Evolutionary conservation across 352 stramenopile genomes (phyloP), one percentile per base, ranked within the genome.

Genomic region (Achlya hypogyna): DNA sequence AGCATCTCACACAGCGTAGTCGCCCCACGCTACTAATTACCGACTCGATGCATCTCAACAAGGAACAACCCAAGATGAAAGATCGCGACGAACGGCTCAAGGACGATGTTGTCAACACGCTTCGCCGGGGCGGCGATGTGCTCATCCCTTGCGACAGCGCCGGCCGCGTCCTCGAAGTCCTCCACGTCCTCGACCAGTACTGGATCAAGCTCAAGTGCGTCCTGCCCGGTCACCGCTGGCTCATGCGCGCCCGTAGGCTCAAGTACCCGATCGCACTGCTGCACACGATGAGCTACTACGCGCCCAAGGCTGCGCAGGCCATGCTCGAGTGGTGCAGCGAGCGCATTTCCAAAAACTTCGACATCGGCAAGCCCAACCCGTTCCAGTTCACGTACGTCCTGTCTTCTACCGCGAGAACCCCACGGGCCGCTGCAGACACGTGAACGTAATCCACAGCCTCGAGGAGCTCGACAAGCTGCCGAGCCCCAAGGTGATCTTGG

Each of bases 111-210:
- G 80, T 97, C 47, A 93, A 98, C 72, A 93, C 75, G 2, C 79
- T 98, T 8, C 81, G 96, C 29, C 84, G 86, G 20, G 95, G 96
- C 53, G 94, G 95, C 20, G 98, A 98, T 70, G 93, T 98, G 6
- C 76, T 99, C 23, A 88, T 98, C n/a, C 96, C 96, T 0, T 95
- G 91, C 0, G 95, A 98, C 73, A 96, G 89, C 43, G 93, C 86
- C 23, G 93, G 93, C 4, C 87, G 96, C 23, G 89, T 98, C n/a
- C 76, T 99, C 1, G 96, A 99, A 78, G 71, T 99, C 8, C 89
- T 98, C 67, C 82, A 96, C n/a, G 75, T 98, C 2, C 69, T 99
- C 23, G 86, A 98, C 69, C 82, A 96, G 74, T 96, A 98, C 74
- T 99, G 95, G 95, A 96, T 97, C 62, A 80, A 95, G 59, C 94